Evolutionary conservation across 2,329 filamentous ascomycete species (phyloP).

Genomic region (Aspergillus sergii): DNA sequence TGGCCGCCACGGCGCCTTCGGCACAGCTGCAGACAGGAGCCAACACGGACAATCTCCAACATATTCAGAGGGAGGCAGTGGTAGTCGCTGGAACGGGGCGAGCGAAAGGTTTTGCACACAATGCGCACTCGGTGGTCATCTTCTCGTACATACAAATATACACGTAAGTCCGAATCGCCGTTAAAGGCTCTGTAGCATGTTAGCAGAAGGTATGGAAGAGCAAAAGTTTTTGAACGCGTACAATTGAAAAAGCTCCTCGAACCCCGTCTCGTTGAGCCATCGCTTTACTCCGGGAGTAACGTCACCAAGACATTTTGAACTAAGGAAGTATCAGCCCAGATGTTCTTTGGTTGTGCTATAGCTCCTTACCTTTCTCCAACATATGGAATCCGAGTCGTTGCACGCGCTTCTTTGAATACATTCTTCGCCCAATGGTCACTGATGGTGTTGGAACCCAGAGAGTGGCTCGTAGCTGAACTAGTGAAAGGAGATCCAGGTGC

Average conservation of each 20-base stretch:
- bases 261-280: slow-evolving; percentile 37
- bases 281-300: slow-evolving; percentile 29
- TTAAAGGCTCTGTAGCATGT: slow-evolving; percentile 48
- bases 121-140: slow-evolving; percentile 57
- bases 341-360: slow-evolving; percentile 1
- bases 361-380: slow-evolving; percentile 34
- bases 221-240: slow-evolving; percentile 23
- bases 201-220: not conserved
- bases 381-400: slow-evolving; percentile 33
- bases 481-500: slow-evolving; percentile 38
- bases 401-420: slow-evolving; percentile 36
- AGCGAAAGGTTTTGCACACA: slow-evolving; percentile 52
- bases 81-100: slow-evolving; percentile 43
- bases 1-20: slow-evolving; percentile 38
- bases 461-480: slow-evolving; percentile 35
- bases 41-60: slow-evolving; percentile 40
- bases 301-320: slow-evolving; percentile 41
- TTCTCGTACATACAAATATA: slow-evolving; percentile 56
- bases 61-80: slow-evolving; percentile 56
- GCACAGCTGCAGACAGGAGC: slow-evolving; percentile 44
- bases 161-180: slow-evolving; percentile 45
- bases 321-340: slow-evolving; percentile 18
- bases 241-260: slow-evolving; percentile 43
- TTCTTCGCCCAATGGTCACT: slow-evolving; percentile 47
- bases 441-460: slow-evolving; percentile 29